A percentile compares a stretch with the other conserved stretches of the same genome.
Conservation (phyloP, 352 stramenopile genomes). For the Globisporangium canariense region DNA sequence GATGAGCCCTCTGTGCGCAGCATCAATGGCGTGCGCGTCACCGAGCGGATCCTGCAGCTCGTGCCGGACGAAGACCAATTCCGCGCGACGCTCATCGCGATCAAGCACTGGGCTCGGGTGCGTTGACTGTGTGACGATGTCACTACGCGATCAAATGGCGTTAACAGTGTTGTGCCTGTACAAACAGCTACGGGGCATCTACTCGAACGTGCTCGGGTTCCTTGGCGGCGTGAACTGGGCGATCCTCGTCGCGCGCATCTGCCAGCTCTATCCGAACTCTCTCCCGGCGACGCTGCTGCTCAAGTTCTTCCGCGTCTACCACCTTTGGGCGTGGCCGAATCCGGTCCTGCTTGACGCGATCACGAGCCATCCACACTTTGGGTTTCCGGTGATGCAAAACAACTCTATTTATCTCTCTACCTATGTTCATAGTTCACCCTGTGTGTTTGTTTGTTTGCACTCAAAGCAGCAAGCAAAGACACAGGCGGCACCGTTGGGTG, state of each 20-base stretch:
- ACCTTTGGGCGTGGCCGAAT: slow-evolving; percentile 95
- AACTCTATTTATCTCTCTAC: neutral
- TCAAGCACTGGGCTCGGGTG: slow-evolving; percentile 90
- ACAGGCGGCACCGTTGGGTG: neutral
- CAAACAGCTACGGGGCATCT: slow-evolving; percentile 90
- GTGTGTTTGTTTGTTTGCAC: neutral
- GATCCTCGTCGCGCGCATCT: slow-evolving; percentile 96
- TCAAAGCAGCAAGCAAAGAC: neutral
- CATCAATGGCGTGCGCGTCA: slow-evolving; percentile 95
- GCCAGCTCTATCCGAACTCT: slow-evolving; percentile 88
- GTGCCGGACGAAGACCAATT: slow-evolving; percentile 87
- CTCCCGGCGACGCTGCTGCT: slow-evolving; percentile 85
- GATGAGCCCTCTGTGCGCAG: slow-evolving; percentile 92
- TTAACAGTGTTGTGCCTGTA: neutral
- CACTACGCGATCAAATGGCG: neutral
- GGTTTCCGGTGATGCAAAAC: slow-evolving; percentile 54
- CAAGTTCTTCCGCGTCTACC: slow-evolving; percentile 95
- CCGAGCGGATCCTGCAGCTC: slow-evolving; percentile 91
- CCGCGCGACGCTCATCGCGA: slow-evolving; percentile 85
- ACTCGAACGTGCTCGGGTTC: slow-evolving; percentile 99
- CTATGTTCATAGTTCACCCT: neutral
- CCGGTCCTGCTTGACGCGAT: slow-evolving; percentile 86
- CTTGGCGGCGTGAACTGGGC: slow-evolving; percentile 98
- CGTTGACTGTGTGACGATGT: neutral
- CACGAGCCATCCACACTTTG: slow-evolving; percentile 43